Conservation (phyloP, 805 yeast genomes). For the Cephaloascus fragrans region DNA sequence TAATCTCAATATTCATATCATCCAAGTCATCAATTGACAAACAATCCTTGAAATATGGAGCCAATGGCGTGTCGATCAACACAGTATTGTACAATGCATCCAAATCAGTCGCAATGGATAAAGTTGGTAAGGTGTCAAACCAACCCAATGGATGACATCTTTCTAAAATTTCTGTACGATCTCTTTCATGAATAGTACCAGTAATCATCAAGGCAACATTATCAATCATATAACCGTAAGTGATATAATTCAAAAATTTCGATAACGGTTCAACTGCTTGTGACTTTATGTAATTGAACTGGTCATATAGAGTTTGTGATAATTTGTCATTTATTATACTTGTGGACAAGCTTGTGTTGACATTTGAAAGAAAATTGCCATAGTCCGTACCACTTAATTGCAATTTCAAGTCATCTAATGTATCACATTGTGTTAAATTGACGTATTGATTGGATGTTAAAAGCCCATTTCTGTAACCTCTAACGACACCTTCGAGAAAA, state of each 20-base stretch:
- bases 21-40: slow-evolving; percentile 82
- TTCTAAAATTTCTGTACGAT: slow-evolving; percentile 74
- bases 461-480: slow-evolving; percentile 87
- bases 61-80: slow-evolving; percentile 91
- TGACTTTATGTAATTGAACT: slow-evolving; percentile 75
- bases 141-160: slow-evolving; percentile 97
- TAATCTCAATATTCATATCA: slow-evolving; percentile 90
- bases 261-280: slow-evolving; percentile 77
- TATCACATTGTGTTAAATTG: slow-evolving; percentile 93
- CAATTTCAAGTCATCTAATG: slow-evolving; percentile 84
- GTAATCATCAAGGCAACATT: slow-evolving; percentile 93
- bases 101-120: slow-evolving; percentile 89
- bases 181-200: slow-evolving; percentile 93
- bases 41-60: slow-evolving; percentile 91
- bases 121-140: slow-evolving; percentile 95
- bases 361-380: slow-evolving; percentile 79
- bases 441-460: slow-evolving; percentile 72
- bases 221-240: slow-evolving; percentile 97
- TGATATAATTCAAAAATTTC: slow-evolving; percentile 82
- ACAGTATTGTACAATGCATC: slow-evolving; percentile 91
- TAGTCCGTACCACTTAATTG: slow-evolving; percentile 95
- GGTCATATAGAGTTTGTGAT: slow-evolving; percentile 62
- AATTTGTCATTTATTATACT: slow-evolving; percentile 77
- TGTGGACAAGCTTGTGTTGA: slow-evolving; percentile 77
- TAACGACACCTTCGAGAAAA: slow-evolving; percentile 85